phyloP scores from a whole-genome alignment of 768 basidiomycete genomes.

The Thelephora aurantiotincta region DNA sequence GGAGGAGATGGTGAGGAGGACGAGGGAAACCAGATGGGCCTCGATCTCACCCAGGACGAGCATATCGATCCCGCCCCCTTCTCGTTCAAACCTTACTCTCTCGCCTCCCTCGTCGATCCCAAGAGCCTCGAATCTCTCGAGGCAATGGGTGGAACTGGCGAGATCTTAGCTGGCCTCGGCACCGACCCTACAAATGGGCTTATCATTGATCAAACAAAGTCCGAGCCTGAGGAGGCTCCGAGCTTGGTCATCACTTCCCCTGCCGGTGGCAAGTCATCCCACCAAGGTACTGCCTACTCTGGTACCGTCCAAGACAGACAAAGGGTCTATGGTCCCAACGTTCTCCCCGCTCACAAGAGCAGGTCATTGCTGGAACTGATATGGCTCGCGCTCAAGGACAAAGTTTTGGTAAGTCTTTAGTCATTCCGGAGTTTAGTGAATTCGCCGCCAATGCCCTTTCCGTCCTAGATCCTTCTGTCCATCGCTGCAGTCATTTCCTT shows the following conservation, averaged over 20 bases:
- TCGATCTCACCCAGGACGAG: conserved; percentile 24
- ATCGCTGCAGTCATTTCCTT: conserved; percentile 89
- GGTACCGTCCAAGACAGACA: conserved; percentile 27
- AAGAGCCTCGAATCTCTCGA: conserved; percentile 59
- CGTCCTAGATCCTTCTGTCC: conserved; percentile 65
- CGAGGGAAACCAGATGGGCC: conserved; percentile 3
- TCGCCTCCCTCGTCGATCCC: conserved; percentile 84
- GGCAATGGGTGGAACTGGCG: conserved; percentile 54
- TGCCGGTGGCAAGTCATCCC: conserved; percentile 7
- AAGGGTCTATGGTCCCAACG: conserved; percentile 38
- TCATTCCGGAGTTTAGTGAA: neutral
- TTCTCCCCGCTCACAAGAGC: conserved; percentile 29
- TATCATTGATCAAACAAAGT: conserved; percentile 10
- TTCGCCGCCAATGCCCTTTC: neutral
- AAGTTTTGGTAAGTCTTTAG: conserved; percentile 36
- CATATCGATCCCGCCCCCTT: conserved; percentile 60
- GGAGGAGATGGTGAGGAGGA: conserved; percentile 6
- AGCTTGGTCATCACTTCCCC: conserved; percentile 14
- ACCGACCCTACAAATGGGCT: conserved; percentile 42
- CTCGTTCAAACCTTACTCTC: conserved; percentile 50
- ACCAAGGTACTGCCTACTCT: conserved; percentile 14
- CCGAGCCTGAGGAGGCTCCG: conserved; percentile 13
- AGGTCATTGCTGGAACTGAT: conserved; percentile 39
- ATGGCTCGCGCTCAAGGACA: conserved; percentile 53
- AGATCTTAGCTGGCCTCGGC: conserved; percentile 61